These are phyloP conservation scores for Malassezia caprae DNA, from an alignment of 1,284 basidiomycete genomes.

Conservation along the genomic window DNA sequence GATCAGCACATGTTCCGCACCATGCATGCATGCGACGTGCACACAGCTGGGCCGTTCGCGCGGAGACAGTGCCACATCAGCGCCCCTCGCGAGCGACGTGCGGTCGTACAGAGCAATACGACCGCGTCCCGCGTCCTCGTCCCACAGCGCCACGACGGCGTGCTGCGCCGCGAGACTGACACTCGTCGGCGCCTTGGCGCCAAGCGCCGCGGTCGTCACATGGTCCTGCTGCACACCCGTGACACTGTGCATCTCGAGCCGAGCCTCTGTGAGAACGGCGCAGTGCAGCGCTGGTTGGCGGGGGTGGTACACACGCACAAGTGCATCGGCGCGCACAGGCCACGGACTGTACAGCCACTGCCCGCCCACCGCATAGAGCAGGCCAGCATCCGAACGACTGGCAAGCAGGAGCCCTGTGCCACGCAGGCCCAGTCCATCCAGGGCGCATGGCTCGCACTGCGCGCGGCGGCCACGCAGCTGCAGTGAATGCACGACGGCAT, in stretches of 20 bases:
- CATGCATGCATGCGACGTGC: conserved; percentile 14
- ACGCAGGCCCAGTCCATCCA: background rate
- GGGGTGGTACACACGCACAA: background rate
- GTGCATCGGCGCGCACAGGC: background rate
- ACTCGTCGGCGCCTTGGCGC: background rate
- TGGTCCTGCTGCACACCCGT: background rate
- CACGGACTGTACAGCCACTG: background rate
- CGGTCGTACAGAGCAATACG: background rate
- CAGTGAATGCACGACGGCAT: background rate
- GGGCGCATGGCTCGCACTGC: background rate
- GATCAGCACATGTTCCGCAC: conserved; percentile 23
- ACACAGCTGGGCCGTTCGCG: conserved; percentile 39
- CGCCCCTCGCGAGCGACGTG: background rate
- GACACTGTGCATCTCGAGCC: background rate
- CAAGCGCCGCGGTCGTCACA: background rate
- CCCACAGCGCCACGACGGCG: background rate
- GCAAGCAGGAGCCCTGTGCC: background rate
- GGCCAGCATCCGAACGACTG: background rate
- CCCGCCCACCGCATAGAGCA: background rate
- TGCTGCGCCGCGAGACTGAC: background rate
- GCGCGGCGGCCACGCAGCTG: background rate
- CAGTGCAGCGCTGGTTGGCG: background rate
- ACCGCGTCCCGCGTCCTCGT: background rate
- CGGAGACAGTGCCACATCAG: background rate
- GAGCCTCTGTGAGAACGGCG: background rate